Evolutionary conservation across 2,329 filamentous ascomycete species (phyloP).

Genomic region (Aureobasidium zeae): DNA sequence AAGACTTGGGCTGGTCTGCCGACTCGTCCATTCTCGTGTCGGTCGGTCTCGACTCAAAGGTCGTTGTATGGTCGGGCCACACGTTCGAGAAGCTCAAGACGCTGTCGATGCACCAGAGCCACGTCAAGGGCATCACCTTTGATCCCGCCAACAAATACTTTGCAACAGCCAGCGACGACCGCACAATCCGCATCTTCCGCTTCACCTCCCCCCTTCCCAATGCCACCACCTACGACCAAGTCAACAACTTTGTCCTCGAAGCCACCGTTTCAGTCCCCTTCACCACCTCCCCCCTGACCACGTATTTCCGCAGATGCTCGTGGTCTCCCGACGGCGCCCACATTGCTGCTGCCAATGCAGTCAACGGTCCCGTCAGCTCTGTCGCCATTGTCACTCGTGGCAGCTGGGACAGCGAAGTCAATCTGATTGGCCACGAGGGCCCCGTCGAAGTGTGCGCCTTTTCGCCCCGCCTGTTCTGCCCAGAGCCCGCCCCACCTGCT

Average conservation of each 20-base stretch:
- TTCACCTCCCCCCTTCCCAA: conserved; percentile 88
- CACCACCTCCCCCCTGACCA: conserved; percentile 82
- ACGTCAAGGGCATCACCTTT: conserved; percentile 97
- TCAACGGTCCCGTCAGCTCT: conserved; percentile 93
- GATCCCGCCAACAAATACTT: conserved; percentile 99
- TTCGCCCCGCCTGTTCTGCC: conserved; percentile 78
- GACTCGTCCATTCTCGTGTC: conserved; percentile 95
- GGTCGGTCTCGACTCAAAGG: conserved; percentile 92
- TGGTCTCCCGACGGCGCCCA: conserved; percentile 98
- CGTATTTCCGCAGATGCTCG: conserved; percentile 91
- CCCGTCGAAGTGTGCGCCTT: conserved; percentile 97
- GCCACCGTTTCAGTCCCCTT: conserved; percentile 86
- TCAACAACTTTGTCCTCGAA: conserved; percentile 93
- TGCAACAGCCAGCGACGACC: conserved; percentile 92
- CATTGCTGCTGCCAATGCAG: conserved; percentile 91
- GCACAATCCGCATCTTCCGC: conserved; percentile 91
- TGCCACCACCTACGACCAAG: conserved; percentile 86
- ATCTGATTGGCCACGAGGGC: conserved; percentile 91
- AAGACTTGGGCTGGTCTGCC: conserved; percentile 93
- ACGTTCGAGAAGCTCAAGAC: conserved; percentile 98
- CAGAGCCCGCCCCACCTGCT: conserved; percentile 51
- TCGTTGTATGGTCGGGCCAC: conserved; percentile 95
- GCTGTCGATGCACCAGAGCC: conserved; percentile 83
- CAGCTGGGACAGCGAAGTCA: conserved; percentile 93
- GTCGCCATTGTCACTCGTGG: conserved; percentile 91